Evolutionary conservation across 495 filamentous ascomycete genomes (phyloP), one percentile per base, ranked within the genome.

Genomic region (Xylaria longipes): DNA sequence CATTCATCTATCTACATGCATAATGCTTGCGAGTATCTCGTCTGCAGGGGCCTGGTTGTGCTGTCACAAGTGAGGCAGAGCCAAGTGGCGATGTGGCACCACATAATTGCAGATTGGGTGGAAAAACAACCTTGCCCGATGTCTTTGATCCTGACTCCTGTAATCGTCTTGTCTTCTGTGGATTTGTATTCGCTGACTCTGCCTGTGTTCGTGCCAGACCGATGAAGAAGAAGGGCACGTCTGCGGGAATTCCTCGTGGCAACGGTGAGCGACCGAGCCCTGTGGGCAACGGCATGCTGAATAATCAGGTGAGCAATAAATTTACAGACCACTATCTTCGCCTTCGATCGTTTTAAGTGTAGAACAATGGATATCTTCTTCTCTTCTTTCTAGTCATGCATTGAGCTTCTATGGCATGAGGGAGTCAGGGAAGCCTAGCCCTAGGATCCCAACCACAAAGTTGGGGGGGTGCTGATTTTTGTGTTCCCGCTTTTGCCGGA

Each of bases 181-280:
- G 52, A 52, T 29, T 29, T 35, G 14, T 14, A 65, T 68, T 76
- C 39, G 66, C 73, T 78, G 56, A 78, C 72, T 11, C 37, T 62
- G 48, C 58, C 15, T 62, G 56, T 56, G 45, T 41, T 58, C 54
- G 62, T 69, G 69, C 71, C 69, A 89, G 87, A 57, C 87, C 87
- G 52, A 83, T 87, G 80, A 89, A 89, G 80, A 87, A 85, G 79
- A 87, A 86, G 79, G 82, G 82, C 54, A 82, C 84, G 15, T 81
- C 82, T 68, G 82, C 79, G 69, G 87, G 87, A 57, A 83, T 87
- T 73, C 83, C 87, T 72, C 84, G 85, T 73, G 76, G 81, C 52
- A 84, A 79, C 74, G 86, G 84, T 70, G 84, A 87, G 73, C 81
- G 84, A 56, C 83, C 79, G 68, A 87, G 84, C 73, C 85, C 87